A percentile compares a stretch with the other conserved stretches of the same genome.
phyloP scores from a whole-genome alignment of 805 yeast species.

The Schwanniomyces sp. region DNA sequence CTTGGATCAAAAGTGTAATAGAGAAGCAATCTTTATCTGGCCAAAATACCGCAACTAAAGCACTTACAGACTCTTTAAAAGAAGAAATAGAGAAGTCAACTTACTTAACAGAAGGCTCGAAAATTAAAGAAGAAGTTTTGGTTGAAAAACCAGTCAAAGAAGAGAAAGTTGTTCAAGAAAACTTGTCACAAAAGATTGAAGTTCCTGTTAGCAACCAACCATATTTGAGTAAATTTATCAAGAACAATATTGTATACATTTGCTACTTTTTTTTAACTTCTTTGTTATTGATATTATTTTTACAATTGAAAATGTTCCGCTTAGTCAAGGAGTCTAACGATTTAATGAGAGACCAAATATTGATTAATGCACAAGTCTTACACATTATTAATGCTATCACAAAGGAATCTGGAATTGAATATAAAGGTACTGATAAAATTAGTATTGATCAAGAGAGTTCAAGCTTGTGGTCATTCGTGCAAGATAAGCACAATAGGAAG shows the following conservation, averaged over 20 bases:
- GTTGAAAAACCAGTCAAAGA: not conserved
- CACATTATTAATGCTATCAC: conserved; percentile 3
- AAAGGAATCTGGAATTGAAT: not conserved
- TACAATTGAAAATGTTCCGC: conserved; percentile 19
- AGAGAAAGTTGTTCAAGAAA: not conserved
- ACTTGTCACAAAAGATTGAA: not conserved
- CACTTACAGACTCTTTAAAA: conserved; percentile 41
- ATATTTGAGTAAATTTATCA: conserved; percentile 7
- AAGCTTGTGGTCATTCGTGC: conserved; percentile 23
- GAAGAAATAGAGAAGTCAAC: conserved; percentile 24
- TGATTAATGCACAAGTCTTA: conserved; percentile 15
- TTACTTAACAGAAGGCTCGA: conserved; percentile 19
- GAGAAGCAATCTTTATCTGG: conserved; percentile 85
- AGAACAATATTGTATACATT: conserved; percentile 12
- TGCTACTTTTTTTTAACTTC: conserved; percentile 19
- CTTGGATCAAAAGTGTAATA: conserved; percentile 89
- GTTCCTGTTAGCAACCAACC: not conserved
- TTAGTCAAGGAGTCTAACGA: conserved; percentile 20
- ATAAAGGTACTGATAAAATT: conserved; percentile 1
- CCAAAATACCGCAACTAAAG: conserved; percentile 62
- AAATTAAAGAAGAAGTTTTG: conserved; percentile 2
- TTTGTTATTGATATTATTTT: conserved; percentile 16
- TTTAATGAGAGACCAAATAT: conserved; percentile 19
- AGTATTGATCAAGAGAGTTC: conserved; percentile 3
- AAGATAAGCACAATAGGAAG: conserved; percentile 13